phyloP scores from a whole-genome alignment of 2,329 filamentous ascomycete genomes.

The Torrubiella hemipterigena region DNA sequence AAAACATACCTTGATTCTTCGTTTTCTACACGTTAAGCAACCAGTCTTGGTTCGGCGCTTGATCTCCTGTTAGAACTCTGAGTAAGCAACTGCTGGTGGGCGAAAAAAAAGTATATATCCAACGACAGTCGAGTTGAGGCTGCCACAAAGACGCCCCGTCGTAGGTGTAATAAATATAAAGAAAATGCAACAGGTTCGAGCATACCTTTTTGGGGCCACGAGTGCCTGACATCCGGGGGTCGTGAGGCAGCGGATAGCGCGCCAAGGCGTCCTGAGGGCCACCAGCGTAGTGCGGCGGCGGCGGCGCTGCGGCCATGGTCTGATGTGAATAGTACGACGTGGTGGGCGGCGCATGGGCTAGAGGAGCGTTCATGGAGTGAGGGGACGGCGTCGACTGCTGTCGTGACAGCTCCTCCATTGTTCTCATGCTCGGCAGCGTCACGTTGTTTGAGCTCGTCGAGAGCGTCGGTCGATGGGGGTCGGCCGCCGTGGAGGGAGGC shows the following conservation, averaged over 20 bases:
- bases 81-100: conserved; percentile 4
- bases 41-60: conserved; percentile 52
- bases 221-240: conserved; percentile 33
- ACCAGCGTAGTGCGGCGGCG: conserved; percentile 25
- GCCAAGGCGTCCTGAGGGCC: conserved; percentile 29
- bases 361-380: conserved; percentile 16
- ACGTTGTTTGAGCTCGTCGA: conserved; percentile 17
- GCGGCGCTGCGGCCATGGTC: conserved; percentile 22
- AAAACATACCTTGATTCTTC: conserved; percentile 47
- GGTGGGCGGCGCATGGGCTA: conserved; percentile 15
- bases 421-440: conserved; percentile 28
- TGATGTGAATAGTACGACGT: conserved; percentile 32
- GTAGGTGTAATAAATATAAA: no score
- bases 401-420: conserved; percentile 20
- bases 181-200: no score
- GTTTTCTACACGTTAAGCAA: conserved; percentile 50
- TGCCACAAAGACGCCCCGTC: no score
- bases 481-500: neutral
- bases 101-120: no score
- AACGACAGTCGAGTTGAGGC: no score
- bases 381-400: conserved; percentile 19
- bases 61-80: conserved; percentile 35
- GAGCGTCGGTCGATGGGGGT: conserved; percentile 7
- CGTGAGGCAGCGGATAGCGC: conserved; percentile 35
- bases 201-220: conserved; percentile 49